Percentiles rank a stretch among this genome's conserved stretches.
phyloP scores from a whole-genome alignment of 129 eudicot genomes.

The Glebionis coronaria region DNA sequence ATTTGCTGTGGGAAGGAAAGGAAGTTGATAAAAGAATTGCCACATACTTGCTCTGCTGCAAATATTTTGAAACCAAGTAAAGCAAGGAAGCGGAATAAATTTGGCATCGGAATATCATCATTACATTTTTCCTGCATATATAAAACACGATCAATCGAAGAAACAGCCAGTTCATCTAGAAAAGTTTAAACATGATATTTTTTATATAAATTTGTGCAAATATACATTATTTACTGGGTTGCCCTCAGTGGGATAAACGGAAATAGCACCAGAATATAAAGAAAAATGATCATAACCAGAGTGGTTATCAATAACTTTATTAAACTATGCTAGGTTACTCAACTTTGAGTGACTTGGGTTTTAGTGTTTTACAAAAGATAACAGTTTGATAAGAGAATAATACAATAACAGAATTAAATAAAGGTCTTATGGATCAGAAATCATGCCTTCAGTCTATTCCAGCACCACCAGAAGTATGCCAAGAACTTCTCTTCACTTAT shows the following conservation, averaged over 20 bases:
- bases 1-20: no score
- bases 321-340: no score
- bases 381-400: no score
- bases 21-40: slow-evolving; percentile 3
- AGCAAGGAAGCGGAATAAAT: slow-evolving; percentile 88
- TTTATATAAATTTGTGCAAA: no score
- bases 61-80: slow-evolving; percentile 93
- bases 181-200: no score
- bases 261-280: no score
- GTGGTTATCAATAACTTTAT: no score
- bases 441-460: slow-evolving; percentile 87
- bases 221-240: no score
- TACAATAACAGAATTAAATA: not conserved
- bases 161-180: not conserved
- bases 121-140: slow-evolving; percentile 55
- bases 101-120: slow-evolving; percentile 92
- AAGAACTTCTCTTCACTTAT: slow-evolving; percentile 86
- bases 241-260: no score
- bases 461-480: slow-evolving; percentile 99
- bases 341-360: no score
- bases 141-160: slow-evolving; percentile 13
- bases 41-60: slow-evolving; percentile 76
- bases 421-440: slow-evolving; percentile 16
- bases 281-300: no score
- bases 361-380: no score